A percentile compares a stretch with the other conserved stretches of the same genome.
These are phyloP conservation scores for Tricholoma saponaceum DNA, from an alignment of 768 basidiomycete genomes.

Conservation along the genomic window DNA sequence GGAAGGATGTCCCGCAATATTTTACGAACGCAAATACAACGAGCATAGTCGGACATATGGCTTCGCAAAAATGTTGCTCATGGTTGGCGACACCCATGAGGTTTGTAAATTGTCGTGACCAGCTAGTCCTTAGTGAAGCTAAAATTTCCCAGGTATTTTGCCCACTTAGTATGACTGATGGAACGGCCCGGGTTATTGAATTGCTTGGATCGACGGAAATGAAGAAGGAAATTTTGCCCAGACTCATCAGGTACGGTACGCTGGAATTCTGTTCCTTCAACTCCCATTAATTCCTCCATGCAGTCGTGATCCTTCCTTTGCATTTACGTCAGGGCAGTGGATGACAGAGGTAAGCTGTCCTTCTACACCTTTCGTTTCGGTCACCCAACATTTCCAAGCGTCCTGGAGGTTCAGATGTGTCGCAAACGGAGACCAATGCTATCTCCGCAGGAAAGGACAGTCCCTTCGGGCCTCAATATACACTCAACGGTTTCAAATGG, in stretches of 20 bases:
- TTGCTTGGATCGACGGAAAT: slow-evolving; percentile 55
- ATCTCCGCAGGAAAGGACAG: slow-evolving; percentile 27
- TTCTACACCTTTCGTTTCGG: slow-evolving; percentile 28
- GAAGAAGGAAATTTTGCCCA: slow-evolving; percentile 54
- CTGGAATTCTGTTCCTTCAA: neutral
- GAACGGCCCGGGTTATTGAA: slow-evolving; percentile 69
- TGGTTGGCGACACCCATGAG: slow-evolving; percentile 61
- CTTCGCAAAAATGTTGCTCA: slow-evolving; percentile 62
- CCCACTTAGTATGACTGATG: slow-evolving; percentile 79
- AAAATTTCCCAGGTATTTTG: slow-evolving; percentile 49
- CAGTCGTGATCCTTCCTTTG: slow-evolving; percentile 57
- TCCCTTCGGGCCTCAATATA: slow-evolving; percentile 48
- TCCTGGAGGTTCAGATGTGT: slow-evolving; percentile 73
- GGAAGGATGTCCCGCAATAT: slow-evolving; percentile 64
- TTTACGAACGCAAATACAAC: slow-evolving; percentile 59
- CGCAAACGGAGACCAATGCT: slow-evolving; percentile 67
- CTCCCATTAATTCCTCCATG: neutral
- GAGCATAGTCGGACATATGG: slow-evolving; percentile 60
- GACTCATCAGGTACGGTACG: slow-evolving; percentile 51
- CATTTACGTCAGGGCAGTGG: slow-evolving; percentile 80
- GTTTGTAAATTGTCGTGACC: slow-evolving; percentile 27
- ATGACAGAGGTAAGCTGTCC: slow-evolving; percentile 62
- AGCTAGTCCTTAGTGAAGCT: neutral
- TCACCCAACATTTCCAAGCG: slow-evolving; percentile 40
- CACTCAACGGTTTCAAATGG: slow-evolving; percentile 74